Evolutionary conservation across 257 asterid genomes (phyloP), one percentile per base, ranked within the genome.

Genomic region (Ilex asprella): DNA sequence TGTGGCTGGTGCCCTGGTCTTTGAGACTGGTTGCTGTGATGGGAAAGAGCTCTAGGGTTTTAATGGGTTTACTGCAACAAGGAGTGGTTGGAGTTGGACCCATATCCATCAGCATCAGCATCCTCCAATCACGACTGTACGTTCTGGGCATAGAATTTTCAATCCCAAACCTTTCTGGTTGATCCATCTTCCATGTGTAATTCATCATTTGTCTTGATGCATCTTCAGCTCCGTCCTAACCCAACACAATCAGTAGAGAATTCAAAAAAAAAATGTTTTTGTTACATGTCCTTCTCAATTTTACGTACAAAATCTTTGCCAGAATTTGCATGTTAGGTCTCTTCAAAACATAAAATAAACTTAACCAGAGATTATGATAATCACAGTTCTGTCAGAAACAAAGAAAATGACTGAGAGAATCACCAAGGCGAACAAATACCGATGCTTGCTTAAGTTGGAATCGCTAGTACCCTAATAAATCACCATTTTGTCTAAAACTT

Each of bases 11-110:
- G 27, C 27, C 0, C 96, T 70, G 14, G 93, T 68, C 66, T 55
- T 61, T 70, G 61, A 51, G 16, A 63, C 35, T 59, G 56, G 75
- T 76, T 35, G 55, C 39, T 73, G 67, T 66, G 56, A 81, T 81
- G 14, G 97, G 97, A 60, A 89, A 89, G 69, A 89, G 93, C 59
- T 86, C 73, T 46, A 89, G 89, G 81, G 97, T 89, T 81, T 82
- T 61, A 41, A 81, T 81, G 12, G 95, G 95, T 56, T 72, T 65
- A 10, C 59, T 69, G 83, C 74, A 70, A 65, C 82, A 73, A 16
- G 76, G 76, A 60, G 27, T 41, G 51, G 56, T 69, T 64, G 83
- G 79, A 7, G 41, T 35, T 35, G 10, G 76, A 79, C 66, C n/a
- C 59, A 0, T 65, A 44, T 30, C 56, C 30, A 16, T 69, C 79